Conservation (phyloP, 345 rosid species). For the Eucalyptus globulus region DNA sequence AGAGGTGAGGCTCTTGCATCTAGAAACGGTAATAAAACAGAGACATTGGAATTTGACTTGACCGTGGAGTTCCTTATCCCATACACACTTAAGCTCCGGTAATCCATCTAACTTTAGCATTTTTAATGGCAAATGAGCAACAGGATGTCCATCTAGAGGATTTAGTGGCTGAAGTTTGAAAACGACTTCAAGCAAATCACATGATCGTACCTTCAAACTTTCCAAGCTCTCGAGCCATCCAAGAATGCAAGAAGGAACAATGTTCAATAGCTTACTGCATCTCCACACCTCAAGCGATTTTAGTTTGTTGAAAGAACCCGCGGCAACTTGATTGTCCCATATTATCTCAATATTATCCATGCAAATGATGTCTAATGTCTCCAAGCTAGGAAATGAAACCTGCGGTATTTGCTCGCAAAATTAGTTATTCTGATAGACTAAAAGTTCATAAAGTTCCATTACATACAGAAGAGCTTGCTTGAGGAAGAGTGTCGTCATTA, state of each 20-base stretch:
- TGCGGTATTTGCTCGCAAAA: rapidly evolving
- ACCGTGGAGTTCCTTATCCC: too few species aligned
- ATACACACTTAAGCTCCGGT: too few species aligned
- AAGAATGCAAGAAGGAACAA: neutral
- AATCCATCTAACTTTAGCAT: rapidly evolving
- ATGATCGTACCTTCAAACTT: neutral
- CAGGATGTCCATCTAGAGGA: too few species aligned
- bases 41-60: too few species aligned
- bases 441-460: neutral
- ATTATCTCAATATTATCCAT: neutral
- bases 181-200: too few species aligned
- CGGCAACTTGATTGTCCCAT: neutral
- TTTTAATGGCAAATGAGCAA: too few species aligned
- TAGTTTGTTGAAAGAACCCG: neutral
- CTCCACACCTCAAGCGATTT: rapidly evolving
- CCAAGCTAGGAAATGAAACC: neutral
- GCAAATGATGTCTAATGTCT: rapidly evolving
- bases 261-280: neutral
- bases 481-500: neutral
- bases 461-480: neutral
- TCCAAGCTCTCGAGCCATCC: neutral
- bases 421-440: neutral
- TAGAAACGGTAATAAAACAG: rapidly evolving
- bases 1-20: too few species aligned
- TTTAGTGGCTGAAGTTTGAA: too few species aligned